Evolutionary conservation across 2,329 filamentous ascomycete species (phyloP), one percentile per base, ranked within the genome.

Genomic region (Botryosphaeria dothidea): DNA sequence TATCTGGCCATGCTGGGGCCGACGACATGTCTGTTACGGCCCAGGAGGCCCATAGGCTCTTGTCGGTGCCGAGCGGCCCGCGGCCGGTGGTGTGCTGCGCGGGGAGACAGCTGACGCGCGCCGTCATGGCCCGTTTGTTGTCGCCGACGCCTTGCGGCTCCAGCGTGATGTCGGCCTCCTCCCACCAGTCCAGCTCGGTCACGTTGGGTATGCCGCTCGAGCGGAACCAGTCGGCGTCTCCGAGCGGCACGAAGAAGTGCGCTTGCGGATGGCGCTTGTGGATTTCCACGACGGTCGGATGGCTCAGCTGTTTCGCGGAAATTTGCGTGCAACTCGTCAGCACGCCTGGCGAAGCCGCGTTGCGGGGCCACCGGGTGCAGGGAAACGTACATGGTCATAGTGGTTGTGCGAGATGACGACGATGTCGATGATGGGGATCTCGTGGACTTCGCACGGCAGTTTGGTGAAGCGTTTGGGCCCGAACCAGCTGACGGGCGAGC

Each of bases 181-280:
- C 89, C 94, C 93, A 97, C 94, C 94, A 97, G 79, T 97, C 93
- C 72, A 97, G 78, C 80, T 97, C 93, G 0, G 92, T 96, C 51
- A 94, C 89, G 66, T 92, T 91, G 1, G 84, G 68, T 63, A 97
- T 86, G 1, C 91, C 92, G 29, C 83, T 83, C 3, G 83, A 80
- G 57, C 82, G 81, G 76, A 97, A 97, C 93, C 93, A 97, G 51
- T 85, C 81, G 76, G 90, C 91, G 65, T 96, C 87, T 1, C 92
- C 92, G 4, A 97, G 79, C 0, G 92, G 92, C 29, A 93, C 93
- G 68, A 97, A 95, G 80, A 95, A 97, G 69, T 96, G 92, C 48
- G 87, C 92, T 13, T 90, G 84, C 0, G 92, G 92, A 71, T 95
- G 88, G 62, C 85, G 82, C 69, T 86, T 84, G 62, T 88, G 83